These are phyloP conservation scores for Starmerella sp. DNA, from an alignment of 805 yeast genomes.

Conservation along the genomic window DNA sequence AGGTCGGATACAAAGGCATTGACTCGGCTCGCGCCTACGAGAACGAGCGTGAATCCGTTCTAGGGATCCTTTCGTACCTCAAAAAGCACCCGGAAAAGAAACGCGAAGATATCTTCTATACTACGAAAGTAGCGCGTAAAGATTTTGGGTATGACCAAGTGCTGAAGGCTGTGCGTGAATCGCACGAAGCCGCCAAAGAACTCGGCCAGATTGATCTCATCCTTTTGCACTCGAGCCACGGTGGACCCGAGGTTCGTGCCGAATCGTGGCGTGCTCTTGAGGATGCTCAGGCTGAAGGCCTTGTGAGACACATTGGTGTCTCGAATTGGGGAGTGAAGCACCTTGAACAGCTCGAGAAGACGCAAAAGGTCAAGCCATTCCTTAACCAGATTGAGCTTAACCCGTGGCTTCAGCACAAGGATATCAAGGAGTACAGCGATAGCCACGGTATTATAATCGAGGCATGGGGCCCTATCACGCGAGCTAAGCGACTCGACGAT, in stretches of 20 bases:
- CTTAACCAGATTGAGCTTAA: slow-evolving; percentile 74
- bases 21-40: slow-evolving; percentile 58
- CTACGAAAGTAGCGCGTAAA: slow-evolving; percentile 62
- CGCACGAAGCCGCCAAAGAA: slow-evolving; percentile 40
- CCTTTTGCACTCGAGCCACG: slow-evolving; percentile 45
- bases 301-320: slow-evolving; percentile 46
- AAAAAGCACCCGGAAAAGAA: slow-evolving; percentile 32
- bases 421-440: slow-evolving; percentile 49
- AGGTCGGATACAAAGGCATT: slow-evolving; percentile 58
- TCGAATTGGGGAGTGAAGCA: slow-evolving; percentile 57
- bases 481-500: slow-evolving; percentile 42
- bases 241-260: slow-evolving; percentile 28
- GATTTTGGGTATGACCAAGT: slow-evolving; percentile 46
- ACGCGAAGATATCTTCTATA: slow-evolving; percentile 40
- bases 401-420: slow-evolving; percentile 64
- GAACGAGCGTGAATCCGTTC: slow-evolving; percentile 51
- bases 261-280: slow-evolving; percentile 47
- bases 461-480: slow-evolving; percentile 70
- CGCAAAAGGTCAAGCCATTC: slow-evolving; percentile 44
- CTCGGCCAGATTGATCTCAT: slow-evolving; percentile 58
- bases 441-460: slow-evolving; percentile 49
- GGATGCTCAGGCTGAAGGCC: slow-evolving; percentile 42
- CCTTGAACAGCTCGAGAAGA: slow-evolving; percentile 36
- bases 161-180: slow-evolving; percentile 42
- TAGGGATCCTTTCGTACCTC: slow-evolving; percentile 15